phyloP scores from a whole-genome alignment of 768 basidiomycete genomes.

The Rhizopogon roseolus region DNA sequence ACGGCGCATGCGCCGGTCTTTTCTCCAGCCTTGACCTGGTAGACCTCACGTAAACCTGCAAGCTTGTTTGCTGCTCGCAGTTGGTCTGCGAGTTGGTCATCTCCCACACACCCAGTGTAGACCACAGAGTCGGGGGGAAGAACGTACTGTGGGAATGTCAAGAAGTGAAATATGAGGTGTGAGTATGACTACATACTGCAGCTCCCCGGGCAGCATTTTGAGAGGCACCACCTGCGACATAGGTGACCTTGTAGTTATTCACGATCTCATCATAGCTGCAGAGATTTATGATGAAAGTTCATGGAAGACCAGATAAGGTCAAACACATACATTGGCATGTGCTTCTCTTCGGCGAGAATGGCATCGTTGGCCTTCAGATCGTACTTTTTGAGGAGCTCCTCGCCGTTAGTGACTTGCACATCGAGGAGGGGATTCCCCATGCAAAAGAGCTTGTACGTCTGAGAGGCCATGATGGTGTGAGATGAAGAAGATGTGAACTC shows the following conservation, averaged over 20 bases:
- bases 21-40: constrained; percentile 81
- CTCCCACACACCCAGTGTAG: constrained; percentile 91
- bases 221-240: constrained; percentile 95
- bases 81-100: constrained; percentile 88
- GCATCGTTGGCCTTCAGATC: constrained; percentile 91
- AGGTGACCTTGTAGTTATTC: constrained; percentile 69
- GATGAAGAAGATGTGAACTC: constrained; percentile 6
- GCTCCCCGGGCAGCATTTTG: constrained; percentile 97
- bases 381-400: constrained; percentile 84
- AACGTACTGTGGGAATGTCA: constrained; percentile 60
- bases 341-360: constrained; percentile 88
- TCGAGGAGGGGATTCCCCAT: constrained; percentile 96
- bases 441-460: constrained; percentile 70
- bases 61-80: constrained; percentile 86
- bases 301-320: no score
- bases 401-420: constrained; percentile 87
- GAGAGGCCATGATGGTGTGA: constrained; percentile 33
- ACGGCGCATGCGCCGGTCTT: constrained; percentile 98
- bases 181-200: constrained; percentile 56
- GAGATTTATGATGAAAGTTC: not conserved
- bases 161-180: not conserved
- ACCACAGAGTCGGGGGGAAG: constrained; percentile 86
- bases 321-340: constrained; percentile 68
- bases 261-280: constrained; percentile 86
- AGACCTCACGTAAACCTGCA: constrained; percentile 85